These are phyloP conservation scores for Tubosaeta sp. DNA, from an alignment of 768 basidiomycete species.

Conservation along the genomic window DNA sequence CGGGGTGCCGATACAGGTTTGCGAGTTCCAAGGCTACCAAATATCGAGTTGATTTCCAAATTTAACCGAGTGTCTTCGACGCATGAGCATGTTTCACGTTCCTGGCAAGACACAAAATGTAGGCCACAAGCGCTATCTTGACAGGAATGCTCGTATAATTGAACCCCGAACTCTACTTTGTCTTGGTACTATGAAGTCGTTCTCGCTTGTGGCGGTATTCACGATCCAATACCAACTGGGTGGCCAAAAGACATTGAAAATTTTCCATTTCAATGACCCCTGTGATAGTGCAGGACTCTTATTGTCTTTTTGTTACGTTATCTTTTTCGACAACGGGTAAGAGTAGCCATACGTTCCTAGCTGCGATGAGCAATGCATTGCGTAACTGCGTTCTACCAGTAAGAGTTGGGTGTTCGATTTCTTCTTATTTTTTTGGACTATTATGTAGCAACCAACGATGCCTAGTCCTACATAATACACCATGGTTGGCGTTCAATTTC, in stretches of 20 bases:
- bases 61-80: background rate
- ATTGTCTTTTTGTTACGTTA: slow-evolving; percentile 1
- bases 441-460: no score
- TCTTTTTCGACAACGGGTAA: background rate
- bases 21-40: background rate
- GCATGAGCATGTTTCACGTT: background rate
- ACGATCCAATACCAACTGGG: background rate
- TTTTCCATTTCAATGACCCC: background rate
- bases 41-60: background rate
- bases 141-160: background rate
- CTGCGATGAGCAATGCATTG: background rate
- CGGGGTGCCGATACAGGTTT: background rate
- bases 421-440: background rate
- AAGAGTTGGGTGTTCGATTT: no score
- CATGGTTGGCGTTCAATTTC: no score
- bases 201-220: background rate
- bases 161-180: background rate
- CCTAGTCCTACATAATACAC: no score
- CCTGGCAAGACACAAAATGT: background rate
- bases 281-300: background rate
- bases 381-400: no score
- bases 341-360: background rate
- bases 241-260: background rate
- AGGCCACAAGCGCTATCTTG: background rate
- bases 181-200: background rate